phyloP scores from a whole-genome alignment of 2,329 filamentous ascomycete genomes.

The Ophiostoma sp. region DNA sequence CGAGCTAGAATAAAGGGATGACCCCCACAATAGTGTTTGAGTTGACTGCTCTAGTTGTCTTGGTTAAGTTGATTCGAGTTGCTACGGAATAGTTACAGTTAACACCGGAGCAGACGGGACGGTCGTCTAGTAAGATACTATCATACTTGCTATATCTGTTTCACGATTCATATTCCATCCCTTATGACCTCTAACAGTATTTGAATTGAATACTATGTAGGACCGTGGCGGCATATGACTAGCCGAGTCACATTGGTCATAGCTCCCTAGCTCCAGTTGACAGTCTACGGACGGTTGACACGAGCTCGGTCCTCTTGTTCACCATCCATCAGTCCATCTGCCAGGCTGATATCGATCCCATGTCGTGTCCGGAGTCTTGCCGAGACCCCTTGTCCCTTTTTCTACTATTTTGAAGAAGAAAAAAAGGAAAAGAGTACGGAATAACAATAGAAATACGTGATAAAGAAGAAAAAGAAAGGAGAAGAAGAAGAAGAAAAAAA shows the following conservation, averaged over 20 bases:
- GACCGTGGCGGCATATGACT: neutral
- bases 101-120: too few relatives aligned
- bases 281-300: neutral
- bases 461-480: too few relatives aligned
- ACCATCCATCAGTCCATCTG: neutral
- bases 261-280: neutral
- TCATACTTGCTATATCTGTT: too few relatives aligned
- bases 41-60: neutral
- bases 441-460: too few relatives aligned
- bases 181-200: too few relatives aligned
- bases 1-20: neutral
- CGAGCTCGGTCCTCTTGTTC: conserved; percentile 1
- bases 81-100: too few relatives aligned
- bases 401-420: too few relatives aligned
- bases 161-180: too few relatives aligned
- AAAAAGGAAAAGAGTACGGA: too few relatives aligned
- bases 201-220: too few relatives aligned
- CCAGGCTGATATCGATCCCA: conserved; percentile 1
- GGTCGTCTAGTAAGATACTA: too few relatives aligned
- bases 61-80: too few relatives aligned
- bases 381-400: neutral
- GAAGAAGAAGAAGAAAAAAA: neutral
- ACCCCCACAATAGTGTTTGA: neutral
- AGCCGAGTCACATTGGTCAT: neutral
- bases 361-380: conserved; percentile 6